Evolutionary conservation across 306 rosid species (phyloP).

Genomic region (Ceratonia siliqua): DNA sequence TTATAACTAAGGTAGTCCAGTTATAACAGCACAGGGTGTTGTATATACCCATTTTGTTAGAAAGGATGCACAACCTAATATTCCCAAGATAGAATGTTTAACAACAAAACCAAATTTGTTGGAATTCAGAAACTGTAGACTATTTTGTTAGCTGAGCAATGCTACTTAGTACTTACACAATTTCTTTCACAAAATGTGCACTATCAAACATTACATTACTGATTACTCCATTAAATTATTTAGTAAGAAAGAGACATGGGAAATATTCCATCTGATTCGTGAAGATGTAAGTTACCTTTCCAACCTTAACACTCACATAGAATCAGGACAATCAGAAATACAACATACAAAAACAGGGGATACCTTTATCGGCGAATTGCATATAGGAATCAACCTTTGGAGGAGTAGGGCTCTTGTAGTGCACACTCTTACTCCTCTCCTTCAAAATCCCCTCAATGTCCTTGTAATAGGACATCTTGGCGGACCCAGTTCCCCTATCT

Average conservation of each 20-base stretch:
- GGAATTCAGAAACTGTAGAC: background rate
- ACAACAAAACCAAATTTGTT: background rate
- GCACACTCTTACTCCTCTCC: slow-evolving; percentile 64
- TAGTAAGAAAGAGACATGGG: no score
- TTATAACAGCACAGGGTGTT: background rate
- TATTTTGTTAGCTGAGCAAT: background rate
- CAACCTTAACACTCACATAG: background rate
- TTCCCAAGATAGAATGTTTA: background rate
- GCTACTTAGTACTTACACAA: background rate
- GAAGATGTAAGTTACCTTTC: no score
- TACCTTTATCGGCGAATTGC: slow-evolving; percentile 85
- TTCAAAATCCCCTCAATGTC: slow-evolving; percentile 89
- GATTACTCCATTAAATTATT: no score
- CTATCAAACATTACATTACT: background rate
- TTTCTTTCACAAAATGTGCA: background rate
- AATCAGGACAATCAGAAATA: background rate
- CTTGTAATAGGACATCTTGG: slow-evolving; percentile 85
- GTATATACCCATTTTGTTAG: background rate
- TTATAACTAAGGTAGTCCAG: background rate
- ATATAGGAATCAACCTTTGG: slow-evolving; percentile 79
- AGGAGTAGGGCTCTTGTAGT: slow-evolving; percentile 62
- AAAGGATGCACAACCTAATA: background rate
- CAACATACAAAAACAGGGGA: background rate
- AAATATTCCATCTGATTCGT: no score
- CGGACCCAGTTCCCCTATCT: slow-evolving; percentile 74